These are phyloP conservation scores for Amaranthus palmeri DNA, from an alignment of 148 eudicot species.

Conservation along the genomic window DNA sequence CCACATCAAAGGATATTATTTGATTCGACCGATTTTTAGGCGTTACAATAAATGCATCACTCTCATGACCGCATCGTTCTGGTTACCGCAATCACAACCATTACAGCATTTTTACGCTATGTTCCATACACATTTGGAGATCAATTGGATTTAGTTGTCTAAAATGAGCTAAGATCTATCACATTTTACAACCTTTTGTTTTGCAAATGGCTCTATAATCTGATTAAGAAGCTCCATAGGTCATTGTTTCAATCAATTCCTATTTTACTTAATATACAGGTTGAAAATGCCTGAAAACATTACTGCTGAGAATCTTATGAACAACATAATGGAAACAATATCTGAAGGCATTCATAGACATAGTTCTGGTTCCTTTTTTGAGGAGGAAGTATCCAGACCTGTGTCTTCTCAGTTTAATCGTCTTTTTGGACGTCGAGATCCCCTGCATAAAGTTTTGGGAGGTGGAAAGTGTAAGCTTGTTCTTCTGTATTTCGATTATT, in stretches of 20 bases:
- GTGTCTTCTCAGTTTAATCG: constrained; percentile 56
- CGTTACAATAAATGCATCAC: too few relatives aligned
- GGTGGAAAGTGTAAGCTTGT: constrained; percentile 72
- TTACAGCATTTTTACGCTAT: not conserved
- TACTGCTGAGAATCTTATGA: constrained; percentile 64
- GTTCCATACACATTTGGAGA: not conserved
- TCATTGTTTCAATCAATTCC: not conserved
- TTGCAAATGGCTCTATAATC: not conserved
- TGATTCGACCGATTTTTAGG: too few relatives aligned
- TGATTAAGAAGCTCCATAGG: not conserved
- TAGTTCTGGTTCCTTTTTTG: constrained; percentile 36
- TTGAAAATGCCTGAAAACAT: constrained; percentile 65
- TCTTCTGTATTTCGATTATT: constrained; percentile 1
- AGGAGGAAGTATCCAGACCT: constrained; percentile 41
- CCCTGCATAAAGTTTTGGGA: constrained; percentile 72
- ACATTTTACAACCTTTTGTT: not conserved
- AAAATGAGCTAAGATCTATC: not conserved
- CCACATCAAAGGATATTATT: too few relatives aligned
- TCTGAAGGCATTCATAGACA: constrained; percentile 46
- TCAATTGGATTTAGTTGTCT: not conserved
- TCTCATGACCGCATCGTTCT: too few relatives aligned
- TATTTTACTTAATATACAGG: constrained; percentile 6
- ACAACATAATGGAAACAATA: constrained; percentile 63
- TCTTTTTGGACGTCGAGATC: constrained; percentile 84
- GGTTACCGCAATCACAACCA: not conserved